A percentile compares a stretch with the other conserved stretches of the same genome.
Conservation (phyloP, 495 filamentous ascomycete genomes). For the Penicillium paradoxum region DNA sequence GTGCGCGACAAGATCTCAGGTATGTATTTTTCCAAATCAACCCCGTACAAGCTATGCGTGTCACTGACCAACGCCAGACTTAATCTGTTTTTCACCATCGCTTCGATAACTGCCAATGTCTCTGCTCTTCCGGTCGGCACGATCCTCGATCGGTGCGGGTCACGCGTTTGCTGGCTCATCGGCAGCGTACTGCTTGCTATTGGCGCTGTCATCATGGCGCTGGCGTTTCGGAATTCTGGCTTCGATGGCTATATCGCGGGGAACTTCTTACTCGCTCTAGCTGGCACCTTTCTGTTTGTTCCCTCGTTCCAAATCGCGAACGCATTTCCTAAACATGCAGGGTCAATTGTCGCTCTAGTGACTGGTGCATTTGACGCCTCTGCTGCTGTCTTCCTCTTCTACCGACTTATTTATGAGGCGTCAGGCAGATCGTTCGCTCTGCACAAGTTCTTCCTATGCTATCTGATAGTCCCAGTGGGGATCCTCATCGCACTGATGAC, state of each 20-base stretch:
- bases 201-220: conserved; percentile 54
- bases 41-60: not conserved
- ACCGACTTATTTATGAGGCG: conserved; percentile 54
- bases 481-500: conserved; percentile 53
- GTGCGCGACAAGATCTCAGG: conserved; percentile 62
- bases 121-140: conserved; percentile 72
- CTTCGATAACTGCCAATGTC: conserved; percentile 81
- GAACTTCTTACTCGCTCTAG: conserved; percentile 61
- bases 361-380: conserved; percentile 71
- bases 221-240: conserved; percentile 46
- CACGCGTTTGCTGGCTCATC: conserved; percentile 54
- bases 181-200: conserved; percentile 51
- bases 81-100: conserved; percentile 75
- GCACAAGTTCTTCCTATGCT: conserved; percentile 60
- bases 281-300: conserved; percentile 66
- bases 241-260: conserved; percentile 61
- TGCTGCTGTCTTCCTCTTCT: conserved; percentile 63
- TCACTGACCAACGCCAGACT: conserved; percentile 34
- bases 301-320: conserved; percentile 68
- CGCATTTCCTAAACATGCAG: conserved; percentile 61
- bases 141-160: conserved; percentile 62
- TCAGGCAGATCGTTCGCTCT: conserved; percentile 47
- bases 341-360: conserved; percentile 61
- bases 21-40: conserved; percentile 20
- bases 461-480: conserved; percentile 53